Evolutionary conservation across 768 basidiomycete species (phyloP), one percentile per base, ranked within the genome.

Genomic region (Trametes punicea): DNA sequence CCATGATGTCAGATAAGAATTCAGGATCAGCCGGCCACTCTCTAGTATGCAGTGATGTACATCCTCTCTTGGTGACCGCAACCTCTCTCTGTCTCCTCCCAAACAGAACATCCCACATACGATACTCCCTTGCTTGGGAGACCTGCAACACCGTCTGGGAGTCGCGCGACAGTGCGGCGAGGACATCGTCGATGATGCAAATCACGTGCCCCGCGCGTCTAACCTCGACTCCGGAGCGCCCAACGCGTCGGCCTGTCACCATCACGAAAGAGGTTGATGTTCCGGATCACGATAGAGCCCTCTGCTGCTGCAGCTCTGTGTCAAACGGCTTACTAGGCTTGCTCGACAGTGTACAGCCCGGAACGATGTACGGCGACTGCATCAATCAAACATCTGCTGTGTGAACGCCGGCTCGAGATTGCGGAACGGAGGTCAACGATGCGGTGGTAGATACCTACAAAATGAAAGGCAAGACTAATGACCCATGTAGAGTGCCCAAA

Each of bases 1-100:
- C 31, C 31, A 51, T 57, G 49, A 57, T 57, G 56, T 57, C 56
- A 57, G 56, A 47, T 51, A 46, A 38, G 42, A 30, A 25, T 25
- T 13, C 39, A 41, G n/a, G n/a, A n/a, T n/a, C n/a, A n/a, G n/a
- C n/a, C n/a, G n/a, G 6, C 30, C 42, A 29, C 38, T 40, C 50
- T 42, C n/a, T 30, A 38, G 26, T 29, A 15, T 39, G 41, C n/a
- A 13, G 34, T 2, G 11, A 15, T 29, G 40, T 18, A 30, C 29
- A 16, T 34, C 18, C 31, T 10, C 15, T 34, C 42, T 15, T 18
- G 16, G 7, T 7, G 15, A 9, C 16, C 20, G 9, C 21, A 13
- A 25, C 3, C 42, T 44, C 42, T 3, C 26, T 23, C 6, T 34
- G 6, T 42, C 7, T 30, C 21, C 30, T 42, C 10, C 21, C n/a